A percentile compares a stretch with the other conserved stretches of the same genome.
phyloP scores from a whole-genome alignment of 345 rosid species.

The Camelina neglecta region DNA sequence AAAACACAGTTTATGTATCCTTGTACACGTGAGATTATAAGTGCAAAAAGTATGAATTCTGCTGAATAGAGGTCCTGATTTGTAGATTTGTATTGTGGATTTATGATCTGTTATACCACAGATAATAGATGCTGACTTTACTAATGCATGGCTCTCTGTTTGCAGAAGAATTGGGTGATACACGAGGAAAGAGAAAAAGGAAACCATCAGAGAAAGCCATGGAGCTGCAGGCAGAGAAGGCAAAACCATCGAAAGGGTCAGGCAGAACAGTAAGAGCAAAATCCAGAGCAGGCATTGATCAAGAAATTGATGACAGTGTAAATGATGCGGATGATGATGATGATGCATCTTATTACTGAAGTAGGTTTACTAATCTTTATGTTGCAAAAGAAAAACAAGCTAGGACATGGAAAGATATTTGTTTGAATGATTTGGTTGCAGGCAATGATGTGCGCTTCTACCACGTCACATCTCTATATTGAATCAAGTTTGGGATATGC shows the following conservation, averaged over 20 bases:
- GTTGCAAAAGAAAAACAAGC: constrained; percentile 5
- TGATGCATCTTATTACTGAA: constrained; percentile 32
- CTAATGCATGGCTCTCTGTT: constrained; percentile 36
- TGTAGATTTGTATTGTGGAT: constrained; percentile 27
- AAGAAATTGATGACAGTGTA: constrained; percentile 57
- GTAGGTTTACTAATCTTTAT: constrained; percentile 20
- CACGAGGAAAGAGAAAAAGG: constrained; percentile 71
- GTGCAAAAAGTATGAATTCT: neutral
- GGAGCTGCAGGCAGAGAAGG: constrained; percentile 94
- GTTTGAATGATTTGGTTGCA: constrained; percentile 16
- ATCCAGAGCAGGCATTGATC: constrained; percentile 58
- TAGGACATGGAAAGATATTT: constrained; percentile 3
- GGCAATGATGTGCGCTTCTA: constrained; percentile 26
- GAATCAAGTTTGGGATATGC: constrained; percentile 4
- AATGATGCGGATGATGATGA: constrained; percentile 55
- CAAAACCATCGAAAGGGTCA: constrained; percentile 69
- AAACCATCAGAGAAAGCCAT: constrained; percentile 97
- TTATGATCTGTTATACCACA: constrained; percentile 5
- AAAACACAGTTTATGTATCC: neutral
- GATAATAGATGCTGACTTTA: constrained; percentile 23
- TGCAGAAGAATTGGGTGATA: constrained; percentile 82
- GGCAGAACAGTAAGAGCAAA: constrained; percentile 64
- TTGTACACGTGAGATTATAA: neutral
- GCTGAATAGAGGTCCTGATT: neutral
- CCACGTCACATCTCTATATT: constrained; percentile 13